Conservation (phyloP, 75 land plant species). For the Gnetum montanum region DNA sequence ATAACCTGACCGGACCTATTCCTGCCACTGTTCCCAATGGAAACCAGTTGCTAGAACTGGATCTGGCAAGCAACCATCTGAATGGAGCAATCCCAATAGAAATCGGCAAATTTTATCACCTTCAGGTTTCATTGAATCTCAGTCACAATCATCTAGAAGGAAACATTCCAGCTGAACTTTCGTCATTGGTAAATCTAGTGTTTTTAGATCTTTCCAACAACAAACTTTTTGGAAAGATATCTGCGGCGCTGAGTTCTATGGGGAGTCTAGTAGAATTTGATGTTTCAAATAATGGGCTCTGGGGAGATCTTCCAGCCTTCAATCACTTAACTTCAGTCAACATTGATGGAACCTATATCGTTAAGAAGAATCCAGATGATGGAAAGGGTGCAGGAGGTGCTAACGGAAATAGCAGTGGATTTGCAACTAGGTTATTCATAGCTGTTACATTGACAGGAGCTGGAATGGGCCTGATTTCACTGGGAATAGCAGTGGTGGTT, state of each 20-base stretch:
- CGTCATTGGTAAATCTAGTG: background rate
- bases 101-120: background rate
- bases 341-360: background rate
- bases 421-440: background rate
- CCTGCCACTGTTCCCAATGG: background rate
- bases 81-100: background rate
- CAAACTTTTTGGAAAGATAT: no score
- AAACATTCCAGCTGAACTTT: background rate
- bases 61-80: background rate
- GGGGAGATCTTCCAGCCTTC: background rate
- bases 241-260: background rate
- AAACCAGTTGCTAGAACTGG: background rate
- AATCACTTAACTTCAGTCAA: background rate
- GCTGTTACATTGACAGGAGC: background rate
- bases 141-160: conserved; percentile 2
- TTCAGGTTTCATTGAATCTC: background rate
- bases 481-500: background rate
- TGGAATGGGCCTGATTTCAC: background rate
- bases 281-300: background rate
- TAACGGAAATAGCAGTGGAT: background rate
- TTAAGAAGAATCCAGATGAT: background rate
- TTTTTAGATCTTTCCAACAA: no score
- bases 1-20: background rate
- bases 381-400: background rate
- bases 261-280: background rate